phyloP scores from a whole-genome alignment of 371 early-diverging fungal genomes.

The Chytridium lagenaria region DNA sequence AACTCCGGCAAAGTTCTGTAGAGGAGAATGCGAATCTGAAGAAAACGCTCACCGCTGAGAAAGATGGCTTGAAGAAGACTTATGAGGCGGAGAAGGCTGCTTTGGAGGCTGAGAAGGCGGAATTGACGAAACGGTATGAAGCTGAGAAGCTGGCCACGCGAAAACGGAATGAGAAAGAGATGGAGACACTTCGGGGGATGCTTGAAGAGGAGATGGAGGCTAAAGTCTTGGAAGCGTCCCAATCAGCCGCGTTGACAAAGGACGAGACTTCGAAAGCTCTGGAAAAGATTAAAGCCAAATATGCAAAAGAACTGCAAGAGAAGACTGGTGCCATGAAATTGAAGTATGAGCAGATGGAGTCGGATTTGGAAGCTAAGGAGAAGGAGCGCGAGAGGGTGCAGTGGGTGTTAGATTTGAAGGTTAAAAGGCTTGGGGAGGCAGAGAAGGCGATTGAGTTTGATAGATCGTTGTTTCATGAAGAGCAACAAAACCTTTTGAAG shows the following conservation, averaged over 20 bases:
- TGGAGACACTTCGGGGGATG: neutral
- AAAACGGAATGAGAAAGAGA: neutral
- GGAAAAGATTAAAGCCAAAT: neutral
- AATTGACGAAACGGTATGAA: neutral
- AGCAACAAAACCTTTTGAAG: neutral
- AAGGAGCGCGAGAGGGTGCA: conserved; percentile 5
- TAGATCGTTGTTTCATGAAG: neutral
- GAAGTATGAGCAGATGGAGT: neutral
- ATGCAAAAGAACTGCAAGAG: conserved; percentile 1
- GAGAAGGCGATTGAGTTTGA: conserved; percentile 5
- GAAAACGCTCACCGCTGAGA: neutral
- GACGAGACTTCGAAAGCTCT: neutral
- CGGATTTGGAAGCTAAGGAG: neutral
- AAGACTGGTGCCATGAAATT: neutral
- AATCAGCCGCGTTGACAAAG: neutral
- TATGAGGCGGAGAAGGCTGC: neutral
- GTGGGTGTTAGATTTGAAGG: neutral
- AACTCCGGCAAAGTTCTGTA: no score
- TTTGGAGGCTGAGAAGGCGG: neutral
- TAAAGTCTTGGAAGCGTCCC: neutral
- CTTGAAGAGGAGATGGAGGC: neutral
- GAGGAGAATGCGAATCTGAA: no score
- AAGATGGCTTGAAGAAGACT: neutral
- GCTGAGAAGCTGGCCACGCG: neutral
- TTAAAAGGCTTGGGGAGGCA: neutral